phyloP scores from a whole-genome alignment of 768 basidiomycete genomes.

The Calocera cornea region DNA sequence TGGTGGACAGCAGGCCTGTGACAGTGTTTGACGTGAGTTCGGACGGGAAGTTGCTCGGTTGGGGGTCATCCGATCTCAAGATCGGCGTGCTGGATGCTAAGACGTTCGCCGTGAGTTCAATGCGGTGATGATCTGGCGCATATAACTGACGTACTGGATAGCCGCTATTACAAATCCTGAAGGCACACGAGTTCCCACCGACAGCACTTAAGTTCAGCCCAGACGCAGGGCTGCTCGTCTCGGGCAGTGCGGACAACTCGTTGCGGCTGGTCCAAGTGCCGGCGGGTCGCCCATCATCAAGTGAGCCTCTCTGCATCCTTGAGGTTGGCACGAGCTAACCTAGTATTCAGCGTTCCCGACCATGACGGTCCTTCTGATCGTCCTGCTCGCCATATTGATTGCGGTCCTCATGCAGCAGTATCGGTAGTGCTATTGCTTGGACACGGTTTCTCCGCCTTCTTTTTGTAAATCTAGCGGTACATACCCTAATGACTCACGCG shows the following conservation, averaged over 20 bases:
- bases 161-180: conserved; percentile 78
- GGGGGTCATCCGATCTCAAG: conserved; percentile 74
- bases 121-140: neutral
- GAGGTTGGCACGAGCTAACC: neutral
- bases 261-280: conserved; percentile 71
- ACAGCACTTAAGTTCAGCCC: conserved; percentile 85
- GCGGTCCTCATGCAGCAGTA: neutral
- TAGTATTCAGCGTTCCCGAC: neutral
- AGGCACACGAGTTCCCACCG: conserved; percentile 88
- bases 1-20: neutral
- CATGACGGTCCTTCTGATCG: neutral
- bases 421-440: neutral
- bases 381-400: neutral
- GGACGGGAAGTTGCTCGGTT: conserved; percentile 71
- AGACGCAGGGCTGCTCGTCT: conserved; percentile 61
- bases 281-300: conserved; percentile 5
- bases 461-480: neutral
- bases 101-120: conserved; percentile 52
- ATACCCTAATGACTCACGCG: neutral
- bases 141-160: conserved; percentile 25
- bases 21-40: conserved; percentile 31
- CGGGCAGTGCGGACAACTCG: conserved; percentile 83
- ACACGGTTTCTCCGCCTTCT: neutral
- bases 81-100: conserved; percentile 72
- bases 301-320: neutral